These are phyloP conservation scores for Trametes cingulata DNA, from an alignment of 768 basidiomycete species.

Conservation along the genomic window DNA sequence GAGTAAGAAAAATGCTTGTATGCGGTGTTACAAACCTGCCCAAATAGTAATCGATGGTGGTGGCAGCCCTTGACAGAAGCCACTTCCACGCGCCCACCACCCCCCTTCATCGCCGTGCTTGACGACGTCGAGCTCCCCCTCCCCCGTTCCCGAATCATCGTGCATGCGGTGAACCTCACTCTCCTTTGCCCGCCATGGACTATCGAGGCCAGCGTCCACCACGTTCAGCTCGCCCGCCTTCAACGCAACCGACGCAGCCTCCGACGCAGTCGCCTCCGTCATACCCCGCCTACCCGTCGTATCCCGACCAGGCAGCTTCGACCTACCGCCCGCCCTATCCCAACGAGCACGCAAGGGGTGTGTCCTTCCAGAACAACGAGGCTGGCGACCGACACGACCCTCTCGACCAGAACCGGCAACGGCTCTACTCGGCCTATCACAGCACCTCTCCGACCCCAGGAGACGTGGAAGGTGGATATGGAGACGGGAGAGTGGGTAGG, in stretches of 20 bases:
- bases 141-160: constrained; percentile 8
- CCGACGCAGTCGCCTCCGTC: constrained; percentile 29
- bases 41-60: constrained; percentile 9
- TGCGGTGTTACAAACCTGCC: background rate
- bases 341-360: constrained; percentile 36
- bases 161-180: constrained; percentile 29
- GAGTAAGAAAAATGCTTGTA: constrained; percentile 7
- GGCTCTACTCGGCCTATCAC: constrained; percentile 47
- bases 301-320: constrained; percentile 23
- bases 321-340: constrained; percentile 20
- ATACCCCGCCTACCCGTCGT: constrained; percentile 26
- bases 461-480: constrained; percentile 45
- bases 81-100: constrained; percentile 15
- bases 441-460: constrained; percentile 35
- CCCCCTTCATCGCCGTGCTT: constrained; percentile 17
- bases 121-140: constrained; percentile 21
- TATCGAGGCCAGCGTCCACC: constrained; percentile 38
- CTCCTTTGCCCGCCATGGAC: constrained; percentile 32
- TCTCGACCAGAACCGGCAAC: constrained; percentile 56
- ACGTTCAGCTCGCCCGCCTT: constrained; percentile 36
- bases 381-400: constrained; percentile 64
- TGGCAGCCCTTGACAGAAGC: constrained; percentile 9
- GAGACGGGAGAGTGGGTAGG: constrained; percentile 59
- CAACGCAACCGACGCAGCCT: constrained; percentile 26
- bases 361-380: constrained; percentile 71